Percentiles rank a stretch among this genome's conserved stretches.
These are phyloP conservation scores for Eruca vesicaria DNA, from an alignment of 441 rosid species.

Conservation along the genomic window DNA sequence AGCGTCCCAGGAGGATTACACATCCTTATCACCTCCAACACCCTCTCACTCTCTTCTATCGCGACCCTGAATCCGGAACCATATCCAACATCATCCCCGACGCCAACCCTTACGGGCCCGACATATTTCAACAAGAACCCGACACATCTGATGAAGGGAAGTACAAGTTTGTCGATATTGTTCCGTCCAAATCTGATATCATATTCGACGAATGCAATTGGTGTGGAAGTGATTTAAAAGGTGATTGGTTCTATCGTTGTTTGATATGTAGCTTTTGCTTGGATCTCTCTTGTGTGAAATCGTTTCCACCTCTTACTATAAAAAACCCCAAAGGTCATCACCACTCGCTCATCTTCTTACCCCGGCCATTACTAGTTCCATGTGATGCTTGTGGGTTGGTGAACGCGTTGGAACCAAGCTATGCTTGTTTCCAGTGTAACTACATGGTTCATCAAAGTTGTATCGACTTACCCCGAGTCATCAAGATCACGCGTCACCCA, in stretches of 20 bases:
- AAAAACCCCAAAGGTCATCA: background rate
- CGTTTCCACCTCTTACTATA: background rate
- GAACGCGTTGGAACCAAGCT: background rate
- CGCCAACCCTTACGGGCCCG: no score
- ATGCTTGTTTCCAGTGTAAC: conserved; percentile 1
- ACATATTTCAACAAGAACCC: no score
- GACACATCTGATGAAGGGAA: no score
- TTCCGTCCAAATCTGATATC: no score
- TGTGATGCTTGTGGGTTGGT: conserved; percentile 18
- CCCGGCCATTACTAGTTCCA: background rate
- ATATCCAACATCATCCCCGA: no score
- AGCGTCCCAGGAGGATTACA: background rate
- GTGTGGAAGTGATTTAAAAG: background rate
- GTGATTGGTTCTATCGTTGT: background rate
- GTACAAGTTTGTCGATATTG: no score
- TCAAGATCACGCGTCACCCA: background rate
- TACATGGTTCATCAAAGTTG: background rate
- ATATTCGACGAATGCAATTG: no score
- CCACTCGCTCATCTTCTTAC: background rate
- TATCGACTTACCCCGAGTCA: background rate
- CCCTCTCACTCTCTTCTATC: background rate
- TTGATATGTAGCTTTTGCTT: conserved; percentile 2
- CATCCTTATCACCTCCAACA: conserved; percentile 12
- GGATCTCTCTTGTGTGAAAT: background rate
- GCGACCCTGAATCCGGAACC: no score